Evolutionary conservation across 352 stramenopile genomes (phyloP).

Genomic region (Phytophthora kernoviae): DNA sequence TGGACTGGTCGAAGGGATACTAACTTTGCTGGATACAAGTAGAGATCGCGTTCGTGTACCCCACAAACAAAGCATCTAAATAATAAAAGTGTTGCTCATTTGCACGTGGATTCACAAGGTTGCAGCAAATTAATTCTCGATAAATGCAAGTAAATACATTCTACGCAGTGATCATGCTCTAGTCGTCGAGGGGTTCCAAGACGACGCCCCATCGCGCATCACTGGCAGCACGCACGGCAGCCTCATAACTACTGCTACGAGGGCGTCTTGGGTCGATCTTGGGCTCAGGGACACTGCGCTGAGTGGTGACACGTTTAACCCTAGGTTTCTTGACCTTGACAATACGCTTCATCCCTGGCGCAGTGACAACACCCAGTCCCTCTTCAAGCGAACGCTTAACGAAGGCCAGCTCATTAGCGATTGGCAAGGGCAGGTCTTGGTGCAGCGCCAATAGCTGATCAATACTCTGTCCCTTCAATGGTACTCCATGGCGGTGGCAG

Average conservation of each 20-base stretch:
- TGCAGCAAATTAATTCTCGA: not conserved
- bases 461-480: constrained; percentile 41
- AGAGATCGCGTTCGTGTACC: too few relatives aligned
- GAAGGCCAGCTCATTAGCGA: constrained; percentile 54
- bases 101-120: constrained; percentile 9
- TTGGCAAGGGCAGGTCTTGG: constrained; percentile 37
- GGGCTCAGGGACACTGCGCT: constrained; percentile 1
- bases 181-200: constrained; percentile 32
- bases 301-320: constrained; percentile 9
- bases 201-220: constrained; percentile 35
- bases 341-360: constrained; percentile 8
- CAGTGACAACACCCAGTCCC: constrained; percentile 24
- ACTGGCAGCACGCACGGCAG: constrained; percentile 24
- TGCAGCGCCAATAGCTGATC: constrained; percentile 50
- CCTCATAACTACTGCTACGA: constrained; percentile 35
- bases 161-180: constrained; percentile 3
- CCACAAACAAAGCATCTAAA: too few relatives aligned
- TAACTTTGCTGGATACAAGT: constrained; percentile 21
- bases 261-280: constrained; percentile 13
- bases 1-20: constrained; percentile 63
- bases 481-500: constrained; percentile 57
- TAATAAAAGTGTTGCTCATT: too few relatives aligned
- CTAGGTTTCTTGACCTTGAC: constrained; percentile 23
- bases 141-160: constrained; percentile 5
- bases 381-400: constrained; percentile 40